Evolutionary conservation across 2,329 filamentous ascomycete genomes (phyloP).

Genomic region (Corinectria fuckeliana): DNA sequence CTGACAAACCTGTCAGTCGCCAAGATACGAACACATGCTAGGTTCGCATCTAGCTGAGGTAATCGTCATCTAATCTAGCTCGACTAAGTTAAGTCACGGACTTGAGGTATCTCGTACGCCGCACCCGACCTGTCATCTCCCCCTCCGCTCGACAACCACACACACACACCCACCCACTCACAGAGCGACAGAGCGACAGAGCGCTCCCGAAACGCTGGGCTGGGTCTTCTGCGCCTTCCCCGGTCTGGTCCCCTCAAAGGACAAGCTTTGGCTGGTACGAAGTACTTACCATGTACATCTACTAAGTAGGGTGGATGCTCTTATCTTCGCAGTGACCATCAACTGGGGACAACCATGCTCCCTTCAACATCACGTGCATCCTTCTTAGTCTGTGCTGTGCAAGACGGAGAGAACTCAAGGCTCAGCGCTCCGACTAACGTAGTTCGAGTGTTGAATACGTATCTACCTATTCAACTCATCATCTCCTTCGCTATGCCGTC

Average conservation of each 20-base stretch:
- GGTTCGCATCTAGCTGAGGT: neutral
- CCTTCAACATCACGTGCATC: constrained; percentile 17
- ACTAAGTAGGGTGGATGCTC: constrained; percentile 20
- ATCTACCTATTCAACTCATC: neutral
- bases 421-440: neutral
- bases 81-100: neutral
- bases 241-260: constrained; percentile 2
- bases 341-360: constrained; percentile 31
- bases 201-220: constrained; percentile 23
- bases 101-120: neutral
- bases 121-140: neutral
- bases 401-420: neutral
- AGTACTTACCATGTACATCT: too few species aligned
- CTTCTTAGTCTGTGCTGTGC: neutral
- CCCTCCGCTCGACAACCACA: neutral
- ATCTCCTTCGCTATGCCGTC: neutral
- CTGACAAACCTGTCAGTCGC: too few species aligned
- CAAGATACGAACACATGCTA: too few species aligned
- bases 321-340: constrained; percentile 17
- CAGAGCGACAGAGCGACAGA: too few species aligned
- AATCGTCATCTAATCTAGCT: neutral
- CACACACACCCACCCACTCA: neutral
- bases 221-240: constrained; percentile 11
- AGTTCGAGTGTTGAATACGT: neutral
- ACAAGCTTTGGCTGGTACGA: constrained; percentile 11